Evolutionary conservation across 2,329 filamentous ascomycete genomes (phyloP).

Genomic region (Penicillium sp.): DNA sequence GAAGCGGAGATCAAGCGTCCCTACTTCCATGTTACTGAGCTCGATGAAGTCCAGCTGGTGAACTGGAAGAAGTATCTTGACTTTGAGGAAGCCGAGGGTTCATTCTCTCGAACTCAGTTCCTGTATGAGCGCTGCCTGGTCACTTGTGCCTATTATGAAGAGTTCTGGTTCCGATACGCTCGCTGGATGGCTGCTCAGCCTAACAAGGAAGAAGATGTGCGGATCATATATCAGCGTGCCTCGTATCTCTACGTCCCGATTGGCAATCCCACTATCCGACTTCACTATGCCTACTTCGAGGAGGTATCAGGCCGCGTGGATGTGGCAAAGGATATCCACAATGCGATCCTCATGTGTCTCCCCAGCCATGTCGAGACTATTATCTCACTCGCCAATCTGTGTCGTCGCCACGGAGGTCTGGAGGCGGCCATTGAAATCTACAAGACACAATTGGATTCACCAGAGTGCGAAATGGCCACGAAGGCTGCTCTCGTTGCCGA

Average conservation of each 20-base stretch:
- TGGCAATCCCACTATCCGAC: slow-evolving; percentile 68
- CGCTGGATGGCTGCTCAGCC: slow-evolving; percentile 81
- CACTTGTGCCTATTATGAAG: slow-evolving; percentile 87
- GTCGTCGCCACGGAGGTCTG: slow-evolving; percentile 71
- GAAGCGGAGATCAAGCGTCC: slow-evolving; percentile 90
- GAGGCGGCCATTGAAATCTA: slow-evolving; percentile 78
- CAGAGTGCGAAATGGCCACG: slow-evolving; percentile 63
- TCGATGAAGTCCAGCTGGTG: slow-evolving; percentile 71
- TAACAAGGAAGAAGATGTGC: slow-evolving; percentile 76
- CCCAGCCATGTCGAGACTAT: slow-evolving; percentile 82
- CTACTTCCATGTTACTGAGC: slow-evolving; percentile 91
- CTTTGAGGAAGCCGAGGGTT: slow-evolving; percentile 80
- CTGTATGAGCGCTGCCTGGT: slow-evolving; percentile 91
- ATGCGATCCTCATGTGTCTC: slow-evolving; percentile 64
- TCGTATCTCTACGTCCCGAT: slow-evolving; percentile 79
- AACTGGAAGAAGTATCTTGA: slow-evolving; percentile 97
- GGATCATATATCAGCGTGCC: slow-evolving; percentile 84
- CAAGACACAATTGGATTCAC: slow-evolving; percentile 68
- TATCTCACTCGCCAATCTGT: slow-evolving; percentile 74
- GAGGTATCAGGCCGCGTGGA: slow-evolving; percentile 70
- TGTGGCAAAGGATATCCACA: slow-evolving; percentile 74
- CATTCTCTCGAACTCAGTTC: slow-evolving; percentile 65
- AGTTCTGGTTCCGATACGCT: slow-evolving; percentile 96
- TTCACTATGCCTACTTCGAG: slow-evolving; percentile 92
- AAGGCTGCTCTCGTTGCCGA: slow-evolving; percentile 82